phyloP scores from a whole-genome alignment of 2,329 filamentous ascomycete species.

The Ustulina deusta region DNA sequence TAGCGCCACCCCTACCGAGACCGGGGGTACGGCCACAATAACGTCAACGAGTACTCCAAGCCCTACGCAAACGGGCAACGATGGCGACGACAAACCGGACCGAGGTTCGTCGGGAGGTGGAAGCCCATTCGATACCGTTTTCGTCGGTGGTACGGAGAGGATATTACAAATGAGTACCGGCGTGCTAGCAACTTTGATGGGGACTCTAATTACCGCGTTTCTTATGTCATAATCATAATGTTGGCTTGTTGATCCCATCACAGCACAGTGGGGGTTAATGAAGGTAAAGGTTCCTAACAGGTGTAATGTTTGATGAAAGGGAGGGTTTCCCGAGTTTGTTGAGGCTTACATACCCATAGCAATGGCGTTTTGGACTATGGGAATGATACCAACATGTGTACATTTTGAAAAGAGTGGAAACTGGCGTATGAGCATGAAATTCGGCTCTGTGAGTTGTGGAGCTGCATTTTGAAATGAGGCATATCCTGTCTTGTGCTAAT shows the following conservation, averaged over 20 bases:
- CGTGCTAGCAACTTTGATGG: slow-evolving; percentile 10
- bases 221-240: slow-evolving; percentile 17
- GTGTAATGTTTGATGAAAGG: slow-evolving; percentile 28
- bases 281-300: not conserved
- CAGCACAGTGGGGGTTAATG: not conserved
- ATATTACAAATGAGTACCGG: slow-evolving; percentile 6
- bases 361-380: slow-evolving; percentile 38
- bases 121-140: slow-evolving; percentile 43
- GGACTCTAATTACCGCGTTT: slow-evolving; percentile 24
- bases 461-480: slow-evolving; percentile 15
- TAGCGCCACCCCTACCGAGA: slow-evolving; percentile 19
- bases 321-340: not conserved
- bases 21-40: not conserved
- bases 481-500: slow-evolving; percentile 1
- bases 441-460: slow-evolving; percentile 6
- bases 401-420: slow-evolving; percentile 24
- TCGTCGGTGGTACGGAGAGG: slow-evolving; percentile 18
- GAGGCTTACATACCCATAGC: slow-evolving; percentile 16
- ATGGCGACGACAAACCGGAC: slow-evolving; percentile 1
- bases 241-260: not conserved
- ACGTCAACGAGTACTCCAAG: slow-evolving; percentile 16
- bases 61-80: slow-evolving; percentile 17
- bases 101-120: slow-evolving; percentile 41
- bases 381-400: slow-evolving; percentile 38
- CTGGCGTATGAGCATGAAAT: slow-evolving; percentile 10